These are phyloP conservation scores for Ogataea angusta DNA, from an alignment of 805 yeast species.

Conservation along the genomic window DNA sequence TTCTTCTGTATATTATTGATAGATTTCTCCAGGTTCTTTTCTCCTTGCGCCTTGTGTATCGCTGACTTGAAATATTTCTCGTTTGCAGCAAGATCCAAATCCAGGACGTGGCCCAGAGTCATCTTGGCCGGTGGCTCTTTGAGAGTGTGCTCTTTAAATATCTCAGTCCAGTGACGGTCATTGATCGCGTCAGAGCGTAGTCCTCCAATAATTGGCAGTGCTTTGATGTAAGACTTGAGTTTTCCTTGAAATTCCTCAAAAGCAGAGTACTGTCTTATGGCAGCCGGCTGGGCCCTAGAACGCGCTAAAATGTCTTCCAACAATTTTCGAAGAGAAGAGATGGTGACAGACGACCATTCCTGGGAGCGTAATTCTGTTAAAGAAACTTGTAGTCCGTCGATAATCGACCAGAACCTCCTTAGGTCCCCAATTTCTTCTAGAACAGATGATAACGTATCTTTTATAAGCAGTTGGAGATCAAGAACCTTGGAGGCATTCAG, in stretches of 20 bases:
- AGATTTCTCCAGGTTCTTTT: slow-evolving; percentile 59
- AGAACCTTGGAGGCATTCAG: slow-evolving; percentile 35
- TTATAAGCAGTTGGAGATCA: slow-evolving; percentile 30
- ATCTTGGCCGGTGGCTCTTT: slow-evolving; percentile 27
- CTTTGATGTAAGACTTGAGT: slow-evolving; percentile 40
- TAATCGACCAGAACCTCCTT: slow-evolving; percentile 59
- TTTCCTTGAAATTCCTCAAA: slow-evolving; percentile 53
- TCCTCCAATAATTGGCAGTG: slow-evolving; percentile 39
- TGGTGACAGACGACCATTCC: slow-evolving; percentile 49
- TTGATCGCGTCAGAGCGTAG: slow-evolving; percentile 57
- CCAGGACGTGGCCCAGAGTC: slow-evolving; percentile 60
- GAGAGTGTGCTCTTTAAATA: slow-evolving; percentile 35
- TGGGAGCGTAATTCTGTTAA: slow-evolving; percentile 40
- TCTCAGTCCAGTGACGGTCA: slow-evolving; percentile 62
- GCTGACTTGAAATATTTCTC: slow-evolving; percentile 45
- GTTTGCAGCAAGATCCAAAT: slow-evolving; percentile 46
- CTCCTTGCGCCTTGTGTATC: slow-evolving; percentile 67
- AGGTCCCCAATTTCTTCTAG: slow-evolving; percentile 53
- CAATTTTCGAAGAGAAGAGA: slow-evolving; percentile 41
- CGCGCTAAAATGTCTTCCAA: slow-evolving; percentile 49
- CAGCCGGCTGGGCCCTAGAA: slow-evolving; percentile 52
- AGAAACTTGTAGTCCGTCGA: slow-evolving; percentile 48
- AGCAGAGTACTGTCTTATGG: slow-evolving; percentile 65
- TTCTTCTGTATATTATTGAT: slow-evolving; percentile 45
- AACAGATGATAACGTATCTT: slow-evolving; percentile 31